Evolutionary conservation across 768 basidiomycete species (phyloP).

Genomic region (Mycena sanguinolenta): DNA sequence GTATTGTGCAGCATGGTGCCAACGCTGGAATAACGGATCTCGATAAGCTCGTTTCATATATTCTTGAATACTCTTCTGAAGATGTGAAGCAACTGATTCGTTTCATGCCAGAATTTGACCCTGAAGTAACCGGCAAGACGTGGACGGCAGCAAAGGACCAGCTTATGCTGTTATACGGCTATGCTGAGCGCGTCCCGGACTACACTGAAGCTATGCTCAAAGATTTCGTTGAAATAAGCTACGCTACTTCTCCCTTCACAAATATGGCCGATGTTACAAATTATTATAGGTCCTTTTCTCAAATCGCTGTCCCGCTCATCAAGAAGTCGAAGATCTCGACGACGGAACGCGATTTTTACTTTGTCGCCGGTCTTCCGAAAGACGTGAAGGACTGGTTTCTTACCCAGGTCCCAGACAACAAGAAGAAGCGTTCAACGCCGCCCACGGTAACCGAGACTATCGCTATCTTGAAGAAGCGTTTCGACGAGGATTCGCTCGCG

Average conservation of each 20-base stretch:
- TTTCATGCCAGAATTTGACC: conserved; percentile 12
- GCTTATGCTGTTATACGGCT: conserved; percentile 9
- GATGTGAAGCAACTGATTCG: neutral
- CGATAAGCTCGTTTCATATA: conserved; percentile 21
- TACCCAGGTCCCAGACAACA: neutral
- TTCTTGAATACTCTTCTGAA: conserved; percentile 15
- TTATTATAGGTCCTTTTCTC: neutral
- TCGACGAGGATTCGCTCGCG: neutral
- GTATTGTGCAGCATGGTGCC: conserved; percentile 9
- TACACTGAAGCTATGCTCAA: neutral
- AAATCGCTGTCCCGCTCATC: conserved; percentile 13
- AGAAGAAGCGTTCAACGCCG: conserved; percentile 9
- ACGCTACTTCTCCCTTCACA: conserved; percentile 11
- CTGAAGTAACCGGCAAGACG: neutral
- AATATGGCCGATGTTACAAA: neutral
- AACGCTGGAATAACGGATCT: conserved; percentile 27
- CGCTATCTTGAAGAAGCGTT: neutral
- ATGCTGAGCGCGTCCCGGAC: neutral
- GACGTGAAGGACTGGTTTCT: conserved; percentile 29
- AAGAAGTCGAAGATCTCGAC: conserved; percentile 1
- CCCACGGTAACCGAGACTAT: conserved; percentile 9
- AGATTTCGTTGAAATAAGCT: neutral
- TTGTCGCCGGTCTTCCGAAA: conserved; percentile 12
- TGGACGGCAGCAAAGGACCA: neutral
- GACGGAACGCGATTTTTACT: conserved; percentile 10